Percentiles rank a stretch among this genome's conserved stretches.
Evolutionary conservation across 2,329 filamentous ascomycete genomes (phyloP).

Genomic region (Colletotrichum filicis): DNA sequence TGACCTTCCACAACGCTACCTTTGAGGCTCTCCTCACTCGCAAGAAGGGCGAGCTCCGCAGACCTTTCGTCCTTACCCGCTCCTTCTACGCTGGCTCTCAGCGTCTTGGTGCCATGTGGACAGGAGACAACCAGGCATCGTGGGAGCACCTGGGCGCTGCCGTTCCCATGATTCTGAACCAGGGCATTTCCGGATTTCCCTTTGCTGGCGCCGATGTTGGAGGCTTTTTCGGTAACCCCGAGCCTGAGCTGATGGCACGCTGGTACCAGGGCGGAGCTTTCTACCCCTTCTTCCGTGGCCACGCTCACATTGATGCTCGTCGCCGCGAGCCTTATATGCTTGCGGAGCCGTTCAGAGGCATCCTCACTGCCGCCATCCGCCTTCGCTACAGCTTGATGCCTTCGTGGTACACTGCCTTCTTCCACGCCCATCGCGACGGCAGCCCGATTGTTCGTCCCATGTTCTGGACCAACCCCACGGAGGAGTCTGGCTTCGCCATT

Average conservation of each 20-base stretch:
- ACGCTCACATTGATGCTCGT: conserved; percentile 96
- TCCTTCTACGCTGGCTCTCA: conserved; percentile 94
- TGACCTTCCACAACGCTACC: conserved; percentile 96
- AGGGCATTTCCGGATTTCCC: conserved; percentile 92
- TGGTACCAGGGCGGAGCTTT: conserved; percentile 98
- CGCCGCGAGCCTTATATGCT: conserved; percentile 92
- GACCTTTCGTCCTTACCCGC: conserved; percentile 92
- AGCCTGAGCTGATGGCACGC: conserved; percentile 87
- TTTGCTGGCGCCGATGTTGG: conserved; percentile 96
- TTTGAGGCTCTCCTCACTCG: conserved; percentile 86
- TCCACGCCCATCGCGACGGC: conserved; percentile 84
- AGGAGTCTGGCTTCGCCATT: conserved; percentile 86
- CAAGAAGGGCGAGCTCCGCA: conserved; percentile 84
- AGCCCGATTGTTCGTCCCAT: conserved; percentile 91
- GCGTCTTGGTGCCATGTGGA: conserved; percentile 96
- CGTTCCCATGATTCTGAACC: conserved; percentile 92
- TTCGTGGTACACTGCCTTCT: conserved; percentile 97
- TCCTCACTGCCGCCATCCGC: conserved; percentile 88
- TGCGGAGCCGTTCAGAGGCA: conserved; percentile 84
- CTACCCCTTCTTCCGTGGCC: conserved; percentile 97
- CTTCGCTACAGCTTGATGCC: conserved; percentile 91
- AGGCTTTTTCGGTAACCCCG: conserved; percentile 97
- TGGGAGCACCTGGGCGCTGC: conserved; percentile 93
- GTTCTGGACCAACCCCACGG: conserved; percentile 89
- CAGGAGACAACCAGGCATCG: conserved; percentile 93